Evolutionary conservation across 1,284 basidiomycete species (phyloP).

Genomic region (Cutaneotrichosporon dermatis): DNA sequence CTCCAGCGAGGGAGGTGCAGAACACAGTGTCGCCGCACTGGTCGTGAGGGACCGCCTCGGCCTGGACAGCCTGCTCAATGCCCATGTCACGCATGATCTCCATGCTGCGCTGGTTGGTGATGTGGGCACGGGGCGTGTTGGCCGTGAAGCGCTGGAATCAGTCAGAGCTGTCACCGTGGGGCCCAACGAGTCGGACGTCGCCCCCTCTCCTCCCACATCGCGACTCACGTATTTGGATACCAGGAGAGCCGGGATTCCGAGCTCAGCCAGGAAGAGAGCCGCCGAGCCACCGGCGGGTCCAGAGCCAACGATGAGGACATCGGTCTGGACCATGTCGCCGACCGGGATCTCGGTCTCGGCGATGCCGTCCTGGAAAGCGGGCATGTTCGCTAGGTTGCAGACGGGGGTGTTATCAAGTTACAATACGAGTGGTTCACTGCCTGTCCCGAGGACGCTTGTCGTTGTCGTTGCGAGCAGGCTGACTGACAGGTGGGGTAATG

Average conservation of each 20-base stretch:
- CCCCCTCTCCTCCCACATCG: no score
- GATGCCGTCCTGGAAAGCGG: conserved; percentile 17
- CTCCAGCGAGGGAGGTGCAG: conserved; percentile 15
- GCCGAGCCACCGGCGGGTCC: conserved; percentile 15
- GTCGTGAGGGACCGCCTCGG: conserved; percentile 16
- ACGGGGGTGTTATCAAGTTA: no score
- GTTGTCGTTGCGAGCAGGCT: no score
- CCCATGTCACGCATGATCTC: conserved; percentile 21
- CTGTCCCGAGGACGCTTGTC: no score
- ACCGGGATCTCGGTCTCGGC: conserved; percentile 14
- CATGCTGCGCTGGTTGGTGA: conserved; percentile 20
- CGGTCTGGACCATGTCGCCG: conserved; percentile 11
- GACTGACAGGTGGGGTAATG: no score
- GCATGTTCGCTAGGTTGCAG: conserved; percentile 1
- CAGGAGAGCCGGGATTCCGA: conserved; percentile 13
- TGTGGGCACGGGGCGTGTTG: conserved; percentile 20
- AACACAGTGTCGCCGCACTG: conserved; percentile 19
- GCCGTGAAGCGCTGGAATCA: conserved; percentile 8
- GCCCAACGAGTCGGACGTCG: neutral
- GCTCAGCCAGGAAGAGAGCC: conserved; percentile 15
- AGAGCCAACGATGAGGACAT: conserved; percentile 15
- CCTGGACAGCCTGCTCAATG: conserved; percentile 12
- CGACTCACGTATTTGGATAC: conserved; percentile 10
- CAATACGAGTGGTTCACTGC: no score
- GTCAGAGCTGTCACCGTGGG: neutral